Percentiles rank a stretch among this genome's conserved stretches.
Conservation (phyloP, 2,329 filamentous ascomycete species). For the Drechslerella stenobrocha region DNA sequence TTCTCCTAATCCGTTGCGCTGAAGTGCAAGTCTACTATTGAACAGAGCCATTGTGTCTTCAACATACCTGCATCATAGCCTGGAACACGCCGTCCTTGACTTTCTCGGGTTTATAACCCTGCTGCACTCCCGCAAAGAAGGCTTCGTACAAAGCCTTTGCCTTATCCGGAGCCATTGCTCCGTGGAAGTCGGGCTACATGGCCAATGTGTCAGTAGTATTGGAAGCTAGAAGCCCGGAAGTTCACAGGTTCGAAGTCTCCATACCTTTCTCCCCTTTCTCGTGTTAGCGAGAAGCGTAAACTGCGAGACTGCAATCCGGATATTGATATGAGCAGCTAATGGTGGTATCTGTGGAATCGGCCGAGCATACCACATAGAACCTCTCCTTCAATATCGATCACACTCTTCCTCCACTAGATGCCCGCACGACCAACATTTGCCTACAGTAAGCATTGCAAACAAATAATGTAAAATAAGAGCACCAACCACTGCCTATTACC, state of each 20-base stretch:
- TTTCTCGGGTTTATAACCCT: conserved; percentile 70
- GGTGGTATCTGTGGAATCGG: background rate
- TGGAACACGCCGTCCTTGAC: conserved; percentile 97
- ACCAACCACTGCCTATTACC: conserved; percentile 54
- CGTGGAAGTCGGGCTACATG: conserved; percentile 83
- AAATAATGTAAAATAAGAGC: conserved; percentile 27
- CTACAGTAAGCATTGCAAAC: conserved; percentile 22
- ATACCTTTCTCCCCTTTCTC: conserved; percentile 78
- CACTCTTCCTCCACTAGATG: conserved; percentile 94
- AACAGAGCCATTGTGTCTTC: background rate
- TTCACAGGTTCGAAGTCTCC: background rate
- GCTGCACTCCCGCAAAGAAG: conserved; percentile 76
- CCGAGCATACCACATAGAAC: conserved; percentile 80
- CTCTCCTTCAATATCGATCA: conserved; percentile 85
- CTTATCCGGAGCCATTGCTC: conserved; percentile 75
- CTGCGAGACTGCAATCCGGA: conserved; percentile 72
- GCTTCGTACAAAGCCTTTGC: conserved; percentile 80
- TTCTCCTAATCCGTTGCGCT: too few relatives aligned
- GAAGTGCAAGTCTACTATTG: too few relatives aligned
- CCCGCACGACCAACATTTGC: too few relatives aligned
- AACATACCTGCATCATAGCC: conserved; percentile 90
- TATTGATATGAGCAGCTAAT: background rate
- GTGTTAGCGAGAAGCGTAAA: conserved; percentile 90
- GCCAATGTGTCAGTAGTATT: background rate
- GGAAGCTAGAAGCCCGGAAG: background rate